Percentiles rank a stretch among this genome's conserved stretches.
phyloP scores from a whole-genome alignment of 2,329 filamentous ascomycete species.

The Diplocarpon mali region DNA sequence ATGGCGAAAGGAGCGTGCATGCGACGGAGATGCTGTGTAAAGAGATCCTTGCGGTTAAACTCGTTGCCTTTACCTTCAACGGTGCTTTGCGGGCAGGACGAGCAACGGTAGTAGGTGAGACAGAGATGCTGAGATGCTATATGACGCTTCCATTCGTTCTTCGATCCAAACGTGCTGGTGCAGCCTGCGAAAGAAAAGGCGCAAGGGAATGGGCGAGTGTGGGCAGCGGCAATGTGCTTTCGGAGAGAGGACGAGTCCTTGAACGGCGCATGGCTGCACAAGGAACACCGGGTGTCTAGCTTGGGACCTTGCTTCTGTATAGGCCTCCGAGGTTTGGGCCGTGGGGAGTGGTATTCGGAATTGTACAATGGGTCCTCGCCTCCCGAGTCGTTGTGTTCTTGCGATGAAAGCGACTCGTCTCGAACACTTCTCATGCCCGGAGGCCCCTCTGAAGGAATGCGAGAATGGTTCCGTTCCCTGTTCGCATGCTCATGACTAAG shows the following conservation, averaged over 20 bases:
- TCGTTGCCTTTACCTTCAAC: slow-evolving; percentile 50
- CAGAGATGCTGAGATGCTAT: slow-evolving; percentile 82
- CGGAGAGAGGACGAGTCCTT: slow-evolving; percentile 55
- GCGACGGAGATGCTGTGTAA: slow-evolving; percentile 83
- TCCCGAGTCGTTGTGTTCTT: slow-evolving; percentile 30
- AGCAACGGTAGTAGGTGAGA: slow-evolving; percentile 53
- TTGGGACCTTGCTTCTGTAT: slow-evolving; percentile 33
- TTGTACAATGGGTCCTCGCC: slow-evolving; percentile 31
- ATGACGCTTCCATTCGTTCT: slow-evolving; percentile 97
- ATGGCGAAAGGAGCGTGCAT: slow-evolving; percentile 75
- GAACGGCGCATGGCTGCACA: slow-evolving; percentile 54
- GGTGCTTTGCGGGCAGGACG: slow-evolving; percentile 43
- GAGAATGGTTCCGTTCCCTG: slow-evolving; percentile 25
- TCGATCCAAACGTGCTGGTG: slow-evolving; percentile 72
- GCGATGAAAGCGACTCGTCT: slow-evolving; percentile 34
- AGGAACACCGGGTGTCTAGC: slow-evolving; percentile 48
- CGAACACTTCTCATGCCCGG: slow-evolving; percentile 26
- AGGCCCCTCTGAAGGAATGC: slow-evolving; percentile 25
- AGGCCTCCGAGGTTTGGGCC: slow-evolving; percentile 26
- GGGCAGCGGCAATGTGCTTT: slow-evolving; percentile 57
- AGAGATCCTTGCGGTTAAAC: slow-evolving; percentile 94
- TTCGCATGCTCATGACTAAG: slow-evolving; percentile 35
- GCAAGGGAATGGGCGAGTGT: slow-evolving; percentile 70
- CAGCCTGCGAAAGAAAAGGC: slow-evolving; percentile 81
- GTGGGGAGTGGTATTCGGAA: slow-evolving; percentile 27